Evolutionary conservation across 2,329 filamentous ascomycete genomes (phyloP).

Genomic region (Cryphonectria parasitica): DNA sequence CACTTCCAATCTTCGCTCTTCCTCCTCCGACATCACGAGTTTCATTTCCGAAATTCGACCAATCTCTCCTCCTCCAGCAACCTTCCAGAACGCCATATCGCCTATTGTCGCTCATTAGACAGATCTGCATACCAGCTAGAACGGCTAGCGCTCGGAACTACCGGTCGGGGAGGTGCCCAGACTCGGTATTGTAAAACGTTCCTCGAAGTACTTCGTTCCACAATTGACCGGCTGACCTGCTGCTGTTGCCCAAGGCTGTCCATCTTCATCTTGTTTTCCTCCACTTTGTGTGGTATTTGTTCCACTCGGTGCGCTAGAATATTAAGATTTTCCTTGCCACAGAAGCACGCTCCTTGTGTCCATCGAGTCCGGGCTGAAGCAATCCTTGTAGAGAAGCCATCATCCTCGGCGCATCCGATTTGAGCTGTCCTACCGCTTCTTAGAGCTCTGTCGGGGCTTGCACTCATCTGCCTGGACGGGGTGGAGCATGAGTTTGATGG

Average conservation of each 20-base stretch:
- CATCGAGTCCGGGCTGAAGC: neutral
- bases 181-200: neutral
- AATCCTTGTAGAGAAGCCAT: neutral
- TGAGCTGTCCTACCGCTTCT: conserved; percentile 55
- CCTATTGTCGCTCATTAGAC: conserved; percentile 11
- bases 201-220: neutral
- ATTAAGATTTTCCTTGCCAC: no score
- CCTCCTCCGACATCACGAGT: conserved; percentile 4
- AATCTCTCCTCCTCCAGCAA: neutral
- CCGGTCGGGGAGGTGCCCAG: neutral
- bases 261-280: neutral
- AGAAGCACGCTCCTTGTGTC: neutral
- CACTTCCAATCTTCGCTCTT: neutral
- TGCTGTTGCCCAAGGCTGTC: neutral
- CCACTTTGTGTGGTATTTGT: neutral
- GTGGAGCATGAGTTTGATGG: conserved; percentile 85
- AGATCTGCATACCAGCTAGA: neutral
- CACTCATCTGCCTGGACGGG: conserved; percentile 68
- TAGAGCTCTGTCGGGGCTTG: conserved; percentile 62
- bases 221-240: neutral
- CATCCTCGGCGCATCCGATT: neutral
- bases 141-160: neutral
- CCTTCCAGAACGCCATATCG: conserved; percentile 14
- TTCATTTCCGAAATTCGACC: neutral
- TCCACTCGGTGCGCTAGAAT: neutral